phyloP scores from a whole-genome alignment of 495 filamentous ascomycete species.

The Cryomyces minteri region DNA sequence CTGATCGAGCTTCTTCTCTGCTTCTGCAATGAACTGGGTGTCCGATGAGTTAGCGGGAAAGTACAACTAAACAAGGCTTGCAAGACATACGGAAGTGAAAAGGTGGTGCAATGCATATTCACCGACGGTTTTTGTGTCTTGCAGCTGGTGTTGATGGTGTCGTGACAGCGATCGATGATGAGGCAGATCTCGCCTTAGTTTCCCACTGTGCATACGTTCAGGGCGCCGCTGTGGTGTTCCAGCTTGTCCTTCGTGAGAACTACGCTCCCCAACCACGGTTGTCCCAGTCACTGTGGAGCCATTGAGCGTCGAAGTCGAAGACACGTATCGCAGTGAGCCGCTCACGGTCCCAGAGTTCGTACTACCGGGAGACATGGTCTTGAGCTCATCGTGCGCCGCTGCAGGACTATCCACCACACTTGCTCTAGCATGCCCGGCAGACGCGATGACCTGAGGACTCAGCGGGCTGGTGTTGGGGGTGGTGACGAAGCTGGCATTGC shows the following conservation, averaged over 20 bases:
- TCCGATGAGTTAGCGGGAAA: constrained; percentile 10
- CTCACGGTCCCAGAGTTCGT: too few relatives aligned
- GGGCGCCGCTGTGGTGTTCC: constrained; percentile 16
- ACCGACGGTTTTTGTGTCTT: constrained; percentile 74
- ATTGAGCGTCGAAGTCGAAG: too few relatives aligned
- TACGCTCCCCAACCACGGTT: too few relatives aligned
- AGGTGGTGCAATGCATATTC: constrained; percentile 95
- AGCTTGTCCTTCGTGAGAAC: too few relatives aligned
- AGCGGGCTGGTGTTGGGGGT: constrained; percentile 57
- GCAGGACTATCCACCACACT: too few relatives aligned
- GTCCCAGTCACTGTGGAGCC: too few relatives aligned
- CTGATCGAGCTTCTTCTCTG: constrained; percentile 82
- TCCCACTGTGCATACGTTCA: constrained; percentile 47
- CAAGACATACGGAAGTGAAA: constrained; percentile 59
- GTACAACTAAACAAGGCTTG: neutral
- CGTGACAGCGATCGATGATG: constrained; percentile 76
- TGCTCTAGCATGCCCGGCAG: constrained; percentile 20
- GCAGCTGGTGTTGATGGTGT: constrained; percentile 41
- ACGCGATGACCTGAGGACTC: constrained; percentile 66
- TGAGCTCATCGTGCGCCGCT: too few relatives aligned
- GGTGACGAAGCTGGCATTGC: constrained; percentile 58
- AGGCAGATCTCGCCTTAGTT: constrained; percentile 45
- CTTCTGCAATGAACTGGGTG: constrained; percentile 54
- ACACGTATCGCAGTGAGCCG: too few relatives aligned
- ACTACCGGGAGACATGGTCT: too few relatives aligned